Conservation (phyloP, 768 basidiomycete species). For the Leucogyrophana mollusca region DNA sequence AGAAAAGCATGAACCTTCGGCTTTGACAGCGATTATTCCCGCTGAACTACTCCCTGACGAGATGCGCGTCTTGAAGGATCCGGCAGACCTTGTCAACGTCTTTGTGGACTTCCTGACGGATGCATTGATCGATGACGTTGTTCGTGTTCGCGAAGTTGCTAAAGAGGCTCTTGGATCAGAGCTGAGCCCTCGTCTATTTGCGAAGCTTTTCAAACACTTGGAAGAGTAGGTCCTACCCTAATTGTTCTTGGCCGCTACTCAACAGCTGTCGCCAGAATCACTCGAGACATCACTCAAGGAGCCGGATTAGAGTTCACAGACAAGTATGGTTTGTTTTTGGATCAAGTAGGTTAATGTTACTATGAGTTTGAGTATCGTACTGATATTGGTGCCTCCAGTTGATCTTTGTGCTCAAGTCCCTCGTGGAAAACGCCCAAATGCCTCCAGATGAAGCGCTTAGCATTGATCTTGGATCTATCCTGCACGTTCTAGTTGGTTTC, state of each 20-base stretch:
- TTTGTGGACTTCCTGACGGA: slow-evolving; percentile 73
- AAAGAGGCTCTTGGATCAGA: slow-evolving; percentile 81
- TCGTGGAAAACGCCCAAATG: slow-evolving; percentile 69
- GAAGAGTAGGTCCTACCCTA: slow-evolving; percentile 57
- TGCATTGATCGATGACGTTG: slow-evolving; percentile 59
- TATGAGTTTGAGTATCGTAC: neutral
- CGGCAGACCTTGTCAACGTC: slow-evolving; percentile 53
- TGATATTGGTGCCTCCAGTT: slow-evolving; percentile 42
- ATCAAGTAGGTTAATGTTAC: slow-evolving; percentile 52
- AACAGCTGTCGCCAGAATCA: slow-evolving; percentile 36
- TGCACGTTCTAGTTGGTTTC: slow-evolving; percentile 60
- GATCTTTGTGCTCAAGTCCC: slow-evolving; percentile 70
- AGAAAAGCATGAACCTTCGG: slow-evolving; percentile 49
- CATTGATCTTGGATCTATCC: slow-evolving; percentile 61
- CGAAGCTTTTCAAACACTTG: slow-evolving; percentile 65
- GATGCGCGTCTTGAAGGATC: slow-evolving; percentile 62
- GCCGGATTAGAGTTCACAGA: slow-evolving; percentile 41
- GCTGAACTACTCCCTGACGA: slow-evolving; percentile 63
- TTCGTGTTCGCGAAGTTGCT: slow-evolving; percentile 73
- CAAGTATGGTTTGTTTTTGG: slow-evolving; percentile 53
- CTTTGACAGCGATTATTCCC: slow-evolving; percentile 55
- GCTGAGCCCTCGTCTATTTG: slow-evolving; percentile 67
- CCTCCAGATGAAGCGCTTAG: slow-evolving; percentile 58
- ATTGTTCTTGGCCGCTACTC: no score
- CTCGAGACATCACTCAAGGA: slow-evolving; percentile 48